Evolutionary conservation across 305 asterid genomes (phyloP).

Genomic region (Andrographis paniculata): DNA sequence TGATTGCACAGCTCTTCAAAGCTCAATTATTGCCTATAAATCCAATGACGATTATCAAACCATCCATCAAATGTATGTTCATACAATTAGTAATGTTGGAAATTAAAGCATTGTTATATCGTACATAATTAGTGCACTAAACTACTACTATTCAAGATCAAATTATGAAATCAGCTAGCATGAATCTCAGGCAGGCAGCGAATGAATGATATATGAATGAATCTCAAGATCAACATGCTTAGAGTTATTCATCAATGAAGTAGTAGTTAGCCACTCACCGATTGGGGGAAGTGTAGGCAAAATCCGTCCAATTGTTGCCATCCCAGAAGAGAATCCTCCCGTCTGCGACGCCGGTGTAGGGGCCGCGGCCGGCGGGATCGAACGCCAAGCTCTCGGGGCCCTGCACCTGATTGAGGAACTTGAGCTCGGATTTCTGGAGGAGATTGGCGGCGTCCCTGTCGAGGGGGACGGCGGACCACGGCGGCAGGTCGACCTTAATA

Average conservation of each 20-base stretch:
- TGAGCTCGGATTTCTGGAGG: constrained; percentile 78
- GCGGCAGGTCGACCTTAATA: constrained; percentile 53
- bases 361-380: constrained; percentile 86
- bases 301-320: constrained; percentile 68
- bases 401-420: constrained; percentile 61
- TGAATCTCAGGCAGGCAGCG: too few species aligned
- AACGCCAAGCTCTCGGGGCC: constrained; percentile 90
- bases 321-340: constrained; percentile 87
- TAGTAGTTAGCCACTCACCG: constrained; percentile 31
- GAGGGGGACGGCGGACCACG: constrained; percentile 55
- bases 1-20: too few species aligned
- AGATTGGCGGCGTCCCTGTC: constrained; percentile 48
- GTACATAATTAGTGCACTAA: too few species aligned
- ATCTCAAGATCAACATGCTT: too few species aligned
- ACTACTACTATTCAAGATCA: too few species aligned
- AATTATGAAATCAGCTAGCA: too few species aligned
- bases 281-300: constrained; percentile 84
- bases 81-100: too few species aligned
- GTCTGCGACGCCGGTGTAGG: constrained; percentile 86
- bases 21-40: too few species aligned
- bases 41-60: too few species aligned
- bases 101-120: too few species aligned
- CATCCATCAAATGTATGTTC: too few species aligned
- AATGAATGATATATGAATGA: too few species aligned
- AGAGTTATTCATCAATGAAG: constrained; percentile 2